Evolutionary conservation across 305 asterid genomes (phyloP), one percentile per base, ranked within the genome.

Genomic region (Rubia balearica): DNA sequence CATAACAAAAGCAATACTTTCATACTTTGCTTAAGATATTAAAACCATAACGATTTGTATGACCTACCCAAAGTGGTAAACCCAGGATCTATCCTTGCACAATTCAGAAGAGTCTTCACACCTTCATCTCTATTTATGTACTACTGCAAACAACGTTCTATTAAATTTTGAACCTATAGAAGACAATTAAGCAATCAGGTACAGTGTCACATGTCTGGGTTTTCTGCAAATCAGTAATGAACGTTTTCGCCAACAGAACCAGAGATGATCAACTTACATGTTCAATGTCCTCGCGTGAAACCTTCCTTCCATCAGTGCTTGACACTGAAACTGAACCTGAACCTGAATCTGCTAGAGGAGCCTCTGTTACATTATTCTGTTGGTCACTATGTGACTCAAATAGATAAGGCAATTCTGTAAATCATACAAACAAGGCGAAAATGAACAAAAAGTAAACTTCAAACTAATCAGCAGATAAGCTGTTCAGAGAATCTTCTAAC

Each of bases 1-100:
- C 45, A 49, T 21, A 19, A 53, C 71, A 72, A 56, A 40, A 48
- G 45, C 4, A 57, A 41, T 67, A 59, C 8, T 46, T 14, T 14
- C 51, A 16, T 57, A 22, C 16, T 16, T 24, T 46, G 48, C 11
- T 21, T 19, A n/a, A 60, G 49, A 72, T 36, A 62, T 63, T 27
- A 56, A 21, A 16, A 27, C 67, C 19, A 33, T 5, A 42, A 67
- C 66, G 42, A 36, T 55, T 48, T 55, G 75, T 71, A 57, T 64
- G 64, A 76, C 82, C 36, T 82, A 94, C 99, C 99, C 75, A 94
- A 80, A 41, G 96, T 85, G 51, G 98, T 94, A 88, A 91, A 95
- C 43, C 98, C 98, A n/a, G 98, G 98, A 86, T 91, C 97, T 70
- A 95, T 91, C 84, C 97, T 87, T 71, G 99, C 99, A 43, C 97